Evolutionary conservation across 129 eudicot genomes (phyloP).

Genomic region (Ambrosia trifida): DNA sequence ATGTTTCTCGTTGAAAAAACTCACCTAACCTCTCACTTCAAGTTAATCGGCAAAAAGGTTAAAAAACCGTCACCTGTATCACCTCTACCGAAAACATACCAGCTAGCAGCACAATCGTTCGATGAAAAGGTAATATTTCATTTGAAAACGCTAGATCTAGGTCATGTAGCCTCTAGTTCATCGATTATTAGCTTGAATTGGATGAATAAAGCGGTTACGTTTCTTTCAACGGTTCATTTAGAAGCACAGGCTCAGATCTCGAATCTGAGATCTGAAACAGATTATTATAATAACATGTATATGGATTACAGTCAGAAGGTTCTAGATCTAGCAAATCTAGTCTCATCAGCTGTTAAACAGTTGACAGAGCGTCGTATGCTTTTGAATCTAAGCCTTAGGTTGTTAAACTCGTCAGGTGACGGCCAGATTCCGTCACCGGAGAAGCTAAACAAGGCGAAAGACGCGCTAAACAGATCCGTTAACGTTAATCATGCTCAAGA

Average conservation of each 20-base stretch:
- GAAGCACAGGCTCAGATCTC: conserved; percentile 40
- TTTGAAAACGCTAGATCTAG: conserved; percentile 36
- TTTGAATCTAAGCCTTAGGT: conserved; percentile 37
- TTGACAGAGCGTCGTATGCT: conserved; percentile 39
- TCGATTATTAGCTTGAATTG: conserved; percentile 37
- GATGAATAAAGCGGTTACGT: conserved; percentile 42
- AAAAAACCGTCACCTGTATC: background rate
- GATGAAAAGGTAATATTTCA: conserved; percentile 39
- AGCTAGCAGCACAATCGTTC: conserved; percentile 30
- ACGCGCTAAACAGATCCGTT: conserved; percentile 33
- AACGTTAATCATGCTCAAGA: conserved; percentile 11
- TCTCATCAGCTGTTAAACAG: conserved; percentile 39
- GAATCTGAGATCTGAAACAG: conserved; percentile 34
- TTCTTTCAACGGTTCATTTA: conserved; percentile 31
- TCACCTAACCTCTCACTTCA: conserved; percentile 36
- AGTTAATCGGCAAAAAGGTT: conserved; percentile 28
- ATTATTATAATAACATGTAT: conserved; percentile 26
- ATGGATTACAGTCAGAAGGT: conserved; percentile 47
- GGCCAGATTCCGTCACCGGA: conserved; percentile 29
- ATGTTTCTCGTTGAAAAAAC: conserved; percentile 51
- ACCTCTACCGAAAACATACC: conserved; percentile 12
- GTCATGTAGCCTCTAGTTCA: background rate
- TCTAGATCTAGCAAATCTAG: conserved; percentile 38
- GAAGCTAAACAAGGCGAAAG: conserved; percentile 32
- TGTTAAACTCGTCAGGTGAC: conserved; percentile 25